Percentiles rank a stretch among this genome's conserved stretches.
phyloP scores from a whole-genome alignment of 257 asterid genomes.

The Scutellaria baicalensis region DNA sequence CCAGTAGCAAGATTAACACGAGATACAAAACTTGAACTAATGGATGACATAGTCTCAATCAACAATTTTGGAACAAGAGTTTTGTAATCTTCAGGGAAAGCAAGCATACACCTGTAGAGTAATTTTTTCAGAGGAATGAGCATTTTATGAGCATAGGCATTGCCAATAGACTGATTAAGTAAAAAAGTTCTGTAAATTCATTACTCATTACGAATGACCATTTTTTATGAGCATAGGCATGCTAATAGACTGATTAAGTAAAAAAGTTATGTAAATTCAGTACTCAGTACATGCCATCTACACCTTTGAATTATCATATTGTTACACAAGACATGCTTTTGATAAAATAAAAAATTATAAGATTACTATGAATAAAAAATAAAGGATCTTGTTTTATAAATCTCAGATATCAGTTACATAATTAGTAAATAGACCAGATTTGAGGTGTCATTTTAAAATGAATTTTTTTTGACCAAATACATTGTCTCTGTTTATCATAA shows the following conservation, averaged over 20 bases:
- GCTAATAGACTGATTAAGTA: not conserved
- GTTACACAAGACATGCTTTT: too few relatives aligned
- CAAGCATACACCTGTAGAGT: constrained; percentile 73
- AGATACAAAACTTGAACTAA: constrained; percentile 67
- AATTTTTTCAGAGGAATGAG: constrained; percentile 11
- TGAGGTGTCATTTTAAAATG: too few relatives aligned
- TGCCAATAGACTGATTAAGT: not conserved
- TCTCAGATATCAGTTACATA: too few relatives aligned
- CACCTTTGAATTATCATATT: too few relatives aligned
- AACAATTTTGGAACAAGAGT: constrained; percentile 79
- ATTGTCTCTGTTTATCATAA: too few relatives aligned
- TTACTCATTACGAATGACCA: constrained; percentile 1
- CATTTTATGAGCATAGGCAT: not conserved
- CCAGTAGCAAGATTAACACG: constrained; percentile 90
- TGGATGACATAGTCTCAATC: constrained; percentile 67
- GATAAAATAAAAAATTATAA: too few relatives aligned
- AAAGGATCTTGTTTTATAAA: too few relatives aligned
- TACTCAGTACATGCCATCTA: too few relatives aligned
- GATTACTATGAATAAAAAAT: too few relatives aligned
- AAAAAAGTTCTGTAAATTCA: not conserved
- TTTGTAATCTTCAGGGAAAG: constrained; percentile 90
- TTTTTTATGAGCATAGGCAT: not conserved
- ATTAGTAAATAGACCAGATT: too few relatives aligned
- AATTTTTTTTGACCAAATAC: too few relatives aligned
- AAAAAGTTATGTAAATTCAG: not conserved